These are phyloP conservation scores for Pleurotus giganteus DNA, from an alignment of 768 basidiomycete genomes.

Conservation along the genomic window DNA sequence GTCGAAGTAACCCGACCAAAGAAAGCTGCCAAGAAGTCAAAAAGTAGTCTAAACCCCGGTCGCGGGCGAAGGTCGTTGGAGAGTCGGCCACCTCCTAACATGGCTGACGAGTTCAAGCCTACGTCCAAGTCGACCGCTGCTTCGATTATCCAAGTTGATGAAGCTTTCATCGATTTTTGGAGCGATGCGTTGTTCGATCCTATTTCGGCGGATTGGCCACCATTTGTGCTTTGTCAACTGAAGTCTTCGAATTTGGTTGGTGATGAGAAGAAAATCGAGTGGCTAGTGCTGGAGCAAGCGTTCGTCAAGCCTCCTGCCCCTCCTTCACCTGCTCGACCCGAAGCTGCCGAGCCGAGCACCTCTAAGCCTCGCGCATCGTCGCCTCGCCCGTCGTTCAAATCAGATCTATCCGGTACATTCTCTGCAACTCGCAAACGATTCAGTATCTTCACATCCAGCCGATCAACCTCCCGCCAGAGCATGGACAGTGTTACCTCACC, in stretches of 20 bases:
- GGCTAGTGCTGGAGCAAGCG: slow-evolving; percentile 69
- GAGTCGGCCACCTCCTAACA: slow-evolving; percentile 14
- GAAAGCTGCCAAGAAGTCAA: slow-evolving; percentile 23
- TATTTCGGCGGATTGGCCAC: slow-evolving; percentile 61
- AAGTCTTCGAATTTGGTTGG: slow-evolving; percentile 31
- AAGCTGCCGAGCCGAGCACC: slow-evolving; percentile 15
- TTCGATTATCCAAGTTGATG: slow-evolving; percentile 61
- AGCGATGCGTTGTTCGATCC: slow-evolving; percentile 71
- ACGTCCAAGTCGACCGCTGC: slow-evolving; percentile 41
- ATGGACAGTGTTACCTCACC: slow-evolving; percentile 18
- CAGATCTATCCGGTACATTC: slow-evolving; percentile 44
- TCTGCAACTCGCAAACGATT: slow-evolving; percentile 59
- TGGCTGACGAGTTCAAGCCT: slow-evolving; percentile 23
- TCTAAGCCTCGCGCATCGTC: slow-evolving; percentile 31
- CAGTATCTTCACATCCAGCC: slow-evolving; percentile 52
- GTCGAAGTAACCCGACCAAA: slow-evolving; percentile 50
- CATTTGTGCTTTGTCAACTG: slow-evolving; percentile 70
- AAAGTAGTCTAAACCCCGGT: slow-evolving; percentile 13
- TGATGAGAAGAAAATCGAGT: slow-evolving; percentile 43
- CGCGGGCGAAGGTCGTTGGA: slow-evolving; percentile 28
- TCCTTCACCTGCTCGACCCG: slow-evolving; percentile 16
- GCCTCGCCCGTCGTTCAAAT: slow-evolving; percentile 43
- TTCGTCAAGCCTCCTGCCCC: slow-evolving; percentile 40
- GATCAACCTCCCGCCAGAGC: slow-evolving; percentile 22
- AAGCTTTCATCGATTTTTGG: slow-evolving; percentile 85